A percentile compares a stretch with the other conserved stretches of the same genome.
These are phyloP conservation scores for Vanrija pseudolonga DNA, from an alignment of 1,284 basidiomycete genomes.

Conservation along the genomic window DNA sequence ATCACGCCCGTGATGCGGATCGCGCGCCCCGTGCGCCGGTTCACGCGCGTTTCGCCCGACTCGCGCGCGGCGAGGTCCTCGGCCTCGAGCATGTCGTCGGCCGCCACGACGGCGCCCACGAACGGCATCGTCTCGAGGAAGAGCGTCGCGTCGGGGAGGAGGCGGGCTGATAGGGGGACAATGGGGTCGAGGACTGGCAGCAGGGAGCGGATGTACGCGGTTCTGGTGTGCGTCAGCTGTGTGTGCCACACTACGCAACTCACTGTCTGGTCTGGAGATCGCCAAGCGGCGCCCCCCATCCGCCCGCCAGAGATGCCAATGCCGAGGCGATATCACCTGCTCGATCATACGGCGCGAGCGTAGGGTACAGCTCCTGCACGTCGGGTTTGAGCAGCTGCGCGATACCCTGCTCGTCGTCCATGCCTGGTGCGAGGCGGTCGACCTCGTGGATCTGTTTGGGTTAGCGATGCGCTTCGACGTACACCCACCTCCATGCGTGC, in stretches of 20 bases:
- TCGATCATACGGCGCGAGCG: slow-evolving; percentile 17
- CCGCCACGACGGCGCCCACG: slow-evolving; percentile 62
- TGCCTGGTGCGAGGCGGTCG: slow-evolving; percentile 44
- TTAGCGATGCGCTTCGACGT: background rate
- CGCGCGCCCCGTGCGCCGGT: slow-evolving; percentile 41
- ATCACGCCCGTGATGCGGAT: slow-evolving; percentile 19
- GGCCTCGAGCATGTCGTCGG: slow-evolving; percentile 58
- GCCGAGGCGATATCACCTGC: slow-evolving; percentile 30
- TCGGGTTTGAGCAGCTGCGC: slow-evolving; percentile 52
- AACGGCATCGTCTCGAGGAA: slow-evolving; percentile 69
- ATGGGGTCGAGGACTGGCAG: slow-evolving; percentile 52
- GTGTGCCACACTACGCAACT: background rate
- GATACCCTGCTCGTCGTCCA: slow-evolving; percentile 63
- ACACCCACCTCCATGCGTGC: slow-evolving; percentile 54
- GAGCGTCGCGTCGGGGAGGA: slow-evolving; percentile 53
- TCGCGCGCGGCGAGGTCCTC: slow-evolving; percentile 32
- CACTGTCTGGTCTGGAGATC: slow-evolving; percentile 22
- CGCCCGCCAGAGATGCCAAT: slow-evolving; percentile 23
- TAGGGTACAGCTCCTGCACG: slow-evolving; percentile 20
- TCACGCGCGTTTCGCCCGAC: slow-evolving; percentile 30
- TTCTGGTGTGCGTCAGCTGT: slow-evolving; percentile 14
- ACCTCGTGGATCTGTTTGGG: slow-evolving; percentile 47
- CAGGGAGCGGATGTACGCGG: slow-evolving; percentile 31
- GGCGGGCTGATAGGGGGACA: slow-evolving; percentile 45
- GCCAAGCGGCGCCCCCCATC: background rate